Evolutionary conservation across 1,284 basidiomycete species (phyloP).

Genomic region (Meripilus lineatus): DNA sequence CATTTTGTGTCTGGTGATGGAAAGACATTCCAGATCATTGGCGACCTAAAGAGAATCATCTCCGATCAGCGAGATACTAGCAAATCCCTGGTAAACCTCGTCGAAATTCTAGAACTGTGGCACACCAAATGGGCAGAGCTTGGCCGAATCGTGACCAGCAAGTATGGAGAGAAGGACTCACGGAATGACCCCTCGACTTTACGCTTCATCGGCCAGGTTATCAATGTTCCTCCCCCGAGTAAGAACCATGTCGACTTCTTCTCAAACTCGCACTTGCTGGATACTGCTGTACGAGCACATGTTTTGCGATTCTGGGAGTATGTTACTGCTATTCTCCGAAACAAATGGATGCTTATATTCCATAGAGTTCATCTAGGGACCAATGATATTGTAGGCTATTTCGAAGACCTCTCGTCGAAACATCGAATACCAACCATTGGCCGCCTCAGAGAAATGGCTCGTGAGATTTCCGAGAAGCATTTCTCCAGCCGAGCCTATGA

Average conservation of each 20-base stretch:
- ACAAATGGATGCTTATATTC: background rate
- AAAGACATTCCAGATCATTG: constrained; percentile 12
- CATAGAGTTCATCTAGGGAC: constrained; percentile 4
- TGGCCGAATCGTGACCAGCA: constrained; percentile 3
- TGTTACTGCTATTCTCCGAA: background rate
- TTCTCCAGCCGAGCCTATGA: too few relatives aligned
- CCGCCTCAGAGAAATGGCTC: background rate
- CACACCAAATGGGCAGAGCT: constrained; percentile 18
- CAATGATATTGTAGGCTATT: constrained; percentile 4
- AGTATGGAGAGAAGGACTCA: constrained; percentile 9
- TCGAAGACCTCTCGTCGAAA: background rate
- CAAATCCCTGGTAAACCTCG: too few relatives aligned
- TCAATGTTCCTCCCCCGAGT: background rate
- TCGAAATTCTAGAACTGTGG: constrained; percentile 14
- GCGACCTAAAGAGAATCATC: too few relatives aligned
- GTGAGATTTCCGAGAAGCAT: too few relatives aligned
- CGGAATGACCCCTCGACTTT: constrained; percentile 11
- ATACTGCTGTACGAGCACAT: constrained; percentile 5
- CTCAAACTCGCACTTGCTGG: constrained; percentile 2
- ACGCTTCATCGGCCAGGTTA: constrained; percentile 4
- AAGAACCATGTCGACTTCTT: constrained; percentile 13
- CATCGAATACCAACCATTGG: background rate
- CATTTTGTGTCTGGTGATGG: constrained; percentile 13
- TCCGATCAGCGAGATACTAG: too few relatives aligned
- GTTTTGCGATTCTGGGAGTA: constrained; percentile 10